Base-by-base conservation (phyloP, 1,284 basidiomycete genomes). In the Trametes polyzona region DNA sequence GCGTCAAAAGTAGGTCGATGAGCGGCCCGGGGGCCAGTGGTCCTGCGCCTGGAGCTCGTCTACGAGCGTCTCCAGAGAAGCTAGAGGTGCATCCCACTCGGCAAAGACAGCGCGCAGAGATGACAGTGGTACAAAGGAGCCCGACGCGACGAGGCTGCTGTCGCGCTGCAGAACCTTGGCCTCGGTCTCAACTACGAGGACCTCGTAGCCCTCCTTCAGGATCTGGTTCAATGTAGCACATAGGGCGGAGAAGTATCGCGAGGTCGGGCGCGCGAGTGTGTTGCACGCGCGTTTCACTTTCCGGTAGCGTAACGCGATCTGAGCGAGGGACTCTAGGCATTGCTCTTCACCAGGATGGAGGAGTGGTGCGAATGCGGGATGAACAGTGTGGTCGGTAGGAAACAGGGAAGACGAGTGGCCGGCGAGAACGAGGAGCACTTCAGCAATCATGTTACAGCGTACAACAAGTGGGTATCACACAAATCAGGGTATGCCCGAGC, bases 281-380 rank as follows among this genome's bases (percentile, higher is more conserved):
- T 70, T 64, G 59, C 81, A 85, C 3, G 83, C 76, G 21, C 74
- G 66, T 69, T 87, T 88, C 66, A 95, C 85, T 53, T 78, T 84
- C 58, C 83, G 78, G 71, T 94, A 95, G 26, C 86, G 82, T 33
- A 76, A 79, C 0, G 91, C 92, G 41, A 94, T 84, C 36, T 80
- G 77, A 2, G 83, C 89, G 2, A 95, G 82, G 4, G 83, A 81
- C 67, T 91, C 86, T 24, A 95, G 79, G 59, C 87, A 88, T 69
- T 93, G 84, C 50, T 87, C 81, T 71, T 95, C 93, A 2, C 93
- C 93, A 1, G 93, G 93, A 68, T 95, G 93, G 1, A 95, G 81
- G 17, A 93, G 83, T 10, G 85, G 78, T 2, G 78, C 71, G 64
- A 94, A 88, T 0, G 86, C 79, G 2, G 88, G 83, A 48, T 89